phyloP scores from a whole-genome alignment of 2,329 filamentous ascomycete species.

The Cladosporium sp. region DNA sequence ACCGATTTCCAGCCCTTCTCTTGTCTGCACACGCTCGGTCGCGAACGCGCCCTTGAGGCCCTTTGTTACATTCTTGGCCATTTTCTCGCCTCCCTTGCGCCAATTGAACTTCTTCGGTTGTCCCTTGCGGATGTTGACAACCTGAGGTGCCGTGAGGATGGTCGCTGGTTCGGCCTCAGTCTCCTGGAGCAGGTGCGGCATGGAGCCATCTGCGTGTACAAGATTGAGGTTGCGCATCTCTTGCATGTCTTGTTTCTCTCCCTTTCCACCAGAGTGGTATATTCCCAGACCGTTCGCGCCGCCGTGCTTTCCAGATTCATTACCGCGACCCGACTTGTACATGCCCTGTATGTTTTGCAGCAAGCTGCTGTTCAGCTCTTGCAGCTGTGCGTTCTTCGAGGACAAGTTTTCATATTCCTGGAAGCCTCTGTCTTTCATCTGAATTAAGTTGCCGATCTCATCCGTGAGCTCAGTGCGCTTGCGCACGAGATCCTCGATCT shows the following conservation, averaged over 20 bases:
- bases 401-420: constrained; percentile 94
- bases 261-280: constrained; percentile 36
- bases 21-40: constrained; percentile 21
- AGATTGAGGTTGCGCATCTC: constrained; percentile 42
- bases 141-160: constrained; percentile 71
- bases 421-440: constrained; percentile 86
- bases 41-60: constrained; percentile 86
- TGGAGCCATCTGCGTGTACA: constrained; percentile 32
- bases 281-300: constrained; percentile 60
- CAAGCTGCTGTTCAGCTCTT: constrained; percentile 91
- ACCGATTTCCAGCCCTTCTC: constrained; percentile 27
- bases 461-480: constrained; percentile 80
- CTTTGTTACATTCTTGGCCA: constrained; percentile 91
- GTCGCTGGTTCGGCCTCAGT: constrained; percentile 62
- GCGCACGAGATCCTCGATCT: constrained; percentile 85
- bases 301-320: constrained; percentile 43
- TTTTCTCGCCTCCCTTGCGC: constrained; percentile 93
- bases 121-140: constrained; percentile 91
- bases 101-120: constrained; percentile 97
- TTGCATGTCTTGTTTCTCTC: constrained; percentile 17
- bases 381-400: constrained; percentile 88
- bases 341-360: constrained; percentile 91
- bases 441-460: constrained; percentile 75
- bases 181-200: constrained; percentile 43
- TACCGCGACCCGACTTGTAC: constrained; percentile 69